Conservation (phyloP, 1,284 basidiomycete genomes). For the Naganishia liquefaciens region DNA sequence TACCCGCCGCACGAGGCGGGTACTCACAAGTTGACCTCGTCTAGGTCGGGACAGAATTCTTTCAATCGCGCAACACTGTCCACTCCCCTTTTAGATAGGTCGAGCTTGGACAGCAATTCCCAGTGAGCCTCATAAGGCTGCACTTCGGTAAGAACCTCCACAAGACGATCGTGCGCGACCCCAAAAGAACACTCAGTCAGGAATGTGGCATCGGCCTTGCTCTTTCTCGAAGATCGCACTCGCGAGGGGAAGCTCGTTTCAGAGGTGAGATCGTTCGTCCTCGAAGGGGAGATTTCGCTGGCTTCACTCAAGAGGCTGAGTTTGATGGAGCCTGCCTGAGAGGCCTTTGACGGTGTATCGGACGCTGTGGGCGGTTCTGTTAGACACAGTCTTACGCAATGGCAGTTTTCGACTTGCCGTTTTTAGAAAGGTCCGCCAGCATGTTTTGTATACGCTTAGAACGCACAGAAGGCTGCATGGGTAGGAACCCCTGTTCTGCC, state of each 20-base stretch:
- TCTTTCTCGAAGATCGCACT: slow-evolving; percentile 4
- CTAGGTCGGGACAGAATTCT: slow-evolving; percentile 86
- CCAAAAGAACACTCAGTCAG: slow-evolving; percentile 90
- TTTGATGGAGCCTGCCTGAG: slow-evolving; percentile 40
- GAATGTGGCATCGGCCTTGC: slow-evolving; percentile 70
- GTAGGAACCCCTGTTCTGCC: slow-evolving; percentile 42
- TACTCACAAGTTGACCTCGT: slow-evolving; percentile 65
- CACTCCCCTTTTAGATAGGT: slow-evolving; percentile 74
- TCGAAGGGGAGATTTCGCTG: not conserved
- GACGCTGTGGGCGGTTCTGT: slow-evolving; percentile 55
- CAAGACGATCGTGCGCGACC: slow-evolving; percentile 82
- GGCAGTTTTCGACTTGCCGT: slow-evolving; percentile 57
- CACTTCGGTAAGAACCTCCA: slow-evolving; percentile 90
- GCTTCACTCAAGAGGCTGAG: slow-evolving; percentile 24
- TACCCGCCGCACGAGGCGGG: not conserved
- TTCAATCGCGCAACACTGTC: slow-evolving; percentile 90
- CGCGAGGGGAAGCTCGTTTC: slow-evolving; percentile 15
- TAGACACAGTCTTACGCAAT: slow-evolving; percentile 19
- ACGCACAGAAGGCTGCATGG: slow-evolving; percentile 63
- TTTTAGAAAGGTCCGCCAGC: slow-evolving; percentile 68
- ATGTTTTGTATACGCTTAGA: slow-evolving; percentile 76
- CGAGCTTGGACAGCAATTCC: slow-evolving; percentile 75
- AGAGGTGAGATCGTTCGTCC: not conserved
- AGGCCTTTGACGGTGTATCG: slow-evolving; percentile 67
- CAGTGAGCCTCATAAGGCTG: slow-evolving; percentile 94